Evolutionary conservation across 2,329 filamentous ascomycete species (phyloP), one percentile per base, ranked within the genome.

Genomic region (Monosporascus sp.): DNA sequence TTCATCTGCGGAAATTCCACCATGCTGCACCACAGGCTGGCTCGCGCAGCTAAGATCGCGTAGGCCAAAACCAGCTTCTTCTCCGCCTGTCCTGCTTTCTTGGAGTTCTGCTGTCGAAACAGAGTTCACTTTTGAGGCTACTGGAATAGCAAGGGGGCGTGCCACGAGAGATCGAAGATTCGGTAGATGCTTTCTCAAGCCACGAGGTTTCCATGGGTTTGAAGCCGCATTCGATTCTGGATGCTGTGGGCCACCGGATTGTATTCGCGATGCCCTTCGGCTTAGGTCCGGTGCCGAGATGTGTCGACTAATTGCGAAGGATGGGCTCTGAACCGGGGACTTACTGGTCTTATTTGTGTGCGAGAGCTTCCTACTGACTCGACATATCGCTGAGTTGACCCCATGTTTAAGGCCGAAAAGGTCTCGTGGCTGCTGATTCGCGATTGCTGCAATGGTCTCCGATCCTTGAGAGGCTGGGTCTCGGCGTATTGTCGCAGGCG

Each of bases 171-270:
- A 54, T 20, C 62, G 59, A 45, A 67, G 47, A 31, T 66, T 62
- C 37, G 65, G 64, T 24, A 66, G 52, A 38, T 58, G 58, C 37
- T 59, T 66, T 46, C 58, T 59, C 45, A 68, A 57, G 9, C 60
- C 56, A 40, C 45, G 62, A 35, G 54, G 47, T 6, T 58, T 57
- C 19, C 54, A 57, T 27, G 37, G 40, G 47, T 51, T 49, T 7
- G 55, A 55, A 38, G 50, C 45, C 9, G 37, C 43, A 17, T 53
- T 48, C 17, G 45, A 38, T 37, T 43, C 48, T 38, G 46, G 50
- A 48, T 37, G 54, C 7, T 43, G 53, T 58, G n/a, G 44, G 53
- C 24, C 50, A 52, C 5, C 40, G 24, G 20, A 46, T 49, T 20
- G 50, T 35, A 37, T 43, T 38, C 5, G 49, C 49, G 50, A 44